Percentiles rank a stretch among this genome's conserved stretches.
Conservation (phyloP, 2,329 filamentous ascomycete species). For the Beauveria pseudobassiana region DNA sequence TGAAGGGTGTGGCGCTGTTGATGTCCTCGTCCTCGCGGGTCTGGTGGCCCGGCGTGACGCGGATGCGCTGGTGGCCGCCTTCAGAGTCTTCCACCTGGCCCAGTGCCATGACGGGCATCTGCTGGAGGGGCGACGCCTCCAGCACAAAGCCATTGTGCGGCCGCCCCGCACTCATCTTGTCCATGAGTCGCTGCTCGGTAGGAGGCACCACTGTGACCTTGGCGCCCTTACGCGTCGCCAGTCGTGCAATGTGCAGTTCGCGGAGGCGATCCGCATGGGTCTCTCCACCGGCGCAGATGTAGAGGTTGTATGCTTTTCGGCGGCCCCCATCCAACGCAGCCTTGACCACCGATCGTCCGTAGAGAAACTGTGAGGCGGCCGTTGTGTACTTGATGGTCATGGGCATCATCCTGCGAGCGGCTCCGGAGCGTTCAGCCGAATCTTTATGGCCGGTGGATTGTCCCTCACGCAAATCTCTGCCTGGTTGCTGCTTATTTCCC, state of each 20-base stretch:
- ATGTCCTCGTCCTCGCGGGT: conserved; percentile 64
- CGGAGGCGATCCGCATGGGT: conserved; percentile 44
- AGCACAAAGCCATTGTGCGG: conserved; percentile 88
- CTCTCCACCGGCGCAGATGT: conserved; percentile 55
- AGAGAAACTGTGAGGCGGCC: conserved; percentile 85
- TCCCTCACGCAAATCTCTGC: background rate
- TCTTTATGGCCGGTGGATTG: background rate
- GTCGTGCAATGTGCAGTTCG: conserved; percentile 34
- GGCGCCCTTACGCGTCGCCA: conserved; percentile 44
- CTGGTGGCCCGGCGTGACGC: conserved; percentile 56
- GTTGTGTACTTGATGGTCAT: conserved; percentile 56
- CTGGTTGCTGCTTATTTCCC: background rate
- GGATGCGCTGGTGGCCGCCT: conserved; percentile 41
- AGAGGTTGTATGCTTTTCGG: conserved; percentile 76
- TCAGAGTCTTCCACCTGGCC: conserved; percentile 38
- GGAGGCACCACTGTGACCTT: conserved; percentile 50
- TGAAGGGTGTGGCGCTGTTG: conserved; percentile 59
- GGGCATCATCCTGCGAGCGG: conserved; percentile 23
- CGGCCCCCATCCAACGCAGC: conserved; percentile 62
- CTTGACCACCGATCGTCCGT: conserved; percentile 72
- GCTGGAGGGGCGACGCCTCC: conserved; percentile 77
- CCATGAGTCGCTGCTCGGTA: conserved; percentile 60
- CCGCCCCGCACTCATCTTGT: conserved; percentile 73
- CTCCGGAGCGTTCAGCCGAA: background rate
- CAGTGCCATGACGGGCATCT: conserved; percentile 57